Percentiles rank a stretch among this genome's conserved stretches.
phyloP scores from a whole-genome alignment of 345 rosid genomes.

The Orychophragmus violaceus region DNA sequence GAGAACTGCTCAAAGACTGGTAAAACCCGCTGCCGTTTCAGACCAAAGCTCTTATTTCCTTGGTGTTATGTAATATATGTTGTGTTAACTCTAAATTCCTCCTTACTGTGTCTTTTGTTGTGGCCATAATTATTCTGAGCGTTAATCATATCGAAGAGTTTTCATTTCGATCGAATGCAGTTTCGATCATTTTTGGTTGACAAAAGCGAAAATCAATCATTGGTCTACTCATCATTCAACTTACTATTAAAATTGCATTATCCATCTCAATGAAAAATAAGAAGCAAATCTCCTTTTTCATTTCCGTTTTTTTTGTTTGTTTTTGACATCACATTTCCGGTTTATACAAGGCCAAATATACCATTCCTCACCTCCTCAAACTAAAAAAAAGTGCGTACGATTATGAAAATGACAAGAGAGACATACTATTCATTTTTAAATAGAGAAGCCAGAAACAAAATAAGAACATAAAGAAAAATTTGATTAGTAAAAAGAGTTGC shows the following conservation, averaged over 20 bases:
- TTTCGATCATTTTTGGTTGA: neutral
- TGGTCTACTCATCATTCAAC: neutral
- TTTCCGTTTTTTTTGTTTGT: too few relatives aligned
- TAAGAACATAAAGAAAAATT: neutral
- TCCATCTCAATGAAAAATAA: neutral
- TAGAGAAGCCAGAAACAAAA: neutral
- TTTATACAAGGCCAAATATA: neutral
- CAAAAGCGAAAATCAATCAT: neutral
- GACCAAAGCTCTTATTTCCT: neutral
- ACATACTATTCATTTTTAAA: neutral
- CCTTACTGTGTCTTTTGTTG: neutral
- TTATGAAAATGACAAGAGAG: neutral
- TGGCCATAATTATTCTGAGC: neutral
- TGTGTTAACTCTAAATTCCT: neutral
- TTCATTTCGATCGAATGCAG: too few relatives aligned
- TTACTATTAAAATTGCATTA: neutral
- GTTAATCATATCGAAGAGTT: neutral
- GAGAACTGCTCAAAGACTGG: constrained; percentile 63
- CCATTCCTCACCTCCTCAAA: neutral
- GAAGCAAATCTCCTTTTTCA: neutral
- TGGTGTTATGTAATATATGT: neutral
- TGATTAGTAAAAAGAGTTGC: constrained; percentile 10
- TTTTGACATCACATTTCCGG: too few relatives aligned
- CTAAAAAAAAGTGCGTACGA: neutral
- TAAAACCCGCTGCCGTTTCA: neutral